A percentile compares a stretch with the other conserved stretches of the same genome.
Evolutionary conservation across 306 rosid genomes (phyloP).

Genomic region (Citrullus mucosospermus): DNA sequence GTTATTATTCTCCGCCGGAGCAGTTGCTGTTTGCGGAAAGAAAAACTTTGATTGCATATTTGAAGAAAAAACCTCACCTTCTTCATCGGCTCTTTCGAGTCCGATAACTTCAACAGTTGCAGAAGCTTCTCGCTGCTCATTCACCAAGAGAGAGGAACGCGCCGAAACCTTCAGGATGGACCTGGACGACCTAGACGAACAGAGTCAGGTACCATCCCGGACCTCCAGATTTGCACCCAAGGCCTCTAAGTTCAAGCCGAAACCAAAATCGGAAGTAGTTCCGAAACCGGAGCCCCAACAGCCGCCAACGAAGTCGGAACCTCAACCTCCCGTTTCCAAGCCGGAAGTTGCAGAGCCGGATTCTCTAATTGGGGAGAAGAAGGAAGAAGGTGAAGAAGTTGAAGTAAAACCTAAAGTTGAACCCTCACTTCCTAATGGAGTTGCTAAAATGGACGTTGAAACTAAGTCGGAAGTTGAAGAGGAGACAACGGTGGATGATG

Average conservation of each 20-base stretch:
- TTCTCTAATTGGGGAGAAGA: constrained; percentile 12
- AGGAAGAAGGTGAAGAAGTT: constrained; percentile 15
- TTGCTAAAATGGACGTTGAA: constrained; percentile 31
- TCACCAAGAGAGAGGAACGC: not conserved
- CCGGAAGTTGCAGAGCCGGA: constrained; percentile 8
- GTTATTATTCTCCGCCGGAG: not conserved
- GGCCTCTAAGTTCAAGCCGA: constrained; percentile 43
- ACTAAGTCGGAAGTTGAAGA: constrained; percentile 17
- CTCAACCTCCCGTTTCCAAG: constrained; percentile 8
- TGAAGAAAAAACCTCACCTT: not conserved
- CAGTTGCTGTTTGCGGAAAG: not conserved
- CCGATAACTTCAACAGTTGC: not conserved
- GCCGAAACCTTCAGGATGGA: constrained; percentile 38
- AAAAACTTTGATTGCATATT: not conserved
- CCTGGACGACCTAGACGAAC: constrained; percentile 54
- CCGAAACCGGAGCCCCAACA: constrained; percentile 13
- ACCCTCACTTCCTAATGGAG: constrained; percentile 13
- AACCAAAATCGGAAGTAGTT: constrained; percentile 7
- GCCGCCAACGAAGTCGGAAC: constrained; percentile 17
- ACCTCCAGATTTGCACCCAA: constrained; percentile 52
- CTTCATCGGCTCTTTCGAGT: not conserved
- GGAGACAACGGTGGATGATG: constrained; percentile 29
- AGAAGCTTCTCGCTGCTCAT: not conserved
- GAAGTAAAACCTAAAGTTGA: constrained; percentile 14
- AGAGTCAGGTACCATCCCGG: constrained; percentile 34